These are phyloP conservation scores for Oemleria cerasiformis DNA, from an alignment of 306 rosid genomes.

Conservation along the genomic window DNA sequence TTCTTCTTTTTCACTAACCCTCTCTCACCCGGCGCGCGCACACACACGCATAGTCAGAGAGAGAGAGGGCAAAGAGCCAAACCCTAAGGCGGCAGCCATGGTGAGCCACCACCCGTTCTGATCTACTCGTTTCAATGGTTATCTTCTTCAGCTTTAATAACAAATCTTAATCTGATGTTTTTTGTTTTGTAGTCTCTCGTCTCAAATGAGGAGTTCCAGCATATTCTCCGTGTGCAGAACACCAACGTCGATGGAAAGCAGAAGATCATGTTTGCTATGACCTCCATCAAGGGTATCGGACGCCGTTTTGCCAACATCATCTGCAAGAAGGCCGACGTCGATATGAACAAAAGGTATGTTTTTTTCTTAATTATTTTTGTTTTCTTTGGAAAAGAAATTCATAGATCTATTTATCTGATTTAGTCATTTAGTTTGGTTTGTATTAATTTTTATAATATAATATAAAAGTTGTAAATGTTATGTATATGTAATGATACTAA, in stretches of 20 bases:
- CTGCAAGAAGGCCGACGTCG: conserved; percentile 68
- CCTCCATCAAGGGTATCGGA: conserved; percentile 71
- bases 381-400: neutral
- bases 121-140: neutral
- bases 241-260: conserved; percentile 68
- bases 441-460: neutral
- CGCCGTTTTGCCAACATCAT: conserved; percentile 56
- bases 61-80: conserved; percentile 6
- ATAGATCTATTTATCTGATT: neutral
- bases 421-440: neutral
- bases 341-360: conserved; percentile 53
- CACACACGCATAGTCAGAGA: neutral
- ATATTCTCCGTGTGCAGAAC: conserved; percentile 64
- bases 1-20: neutral
- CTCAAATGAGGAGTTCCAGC: conserved; percentile 64
- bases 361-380: neutral
- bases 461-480: neutral
- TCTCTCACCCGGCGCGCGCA: conserved; percentile 22
- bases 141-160: neutral
- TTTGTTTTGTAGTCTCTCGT: conserved; percentile 47
- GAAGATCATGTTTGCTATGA: conserved; percentile 61
- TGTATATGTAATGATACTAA: neutral
- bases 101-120: conserved; percentile 19
- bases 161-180: neutral
- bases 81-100: conserved; percentile 29